These are phyloP conservation scores for Curvularia verruculosa DNA, from an alignment of 2,329 filamentous ascomycete species.

Conservation along the genomic window DNA sequence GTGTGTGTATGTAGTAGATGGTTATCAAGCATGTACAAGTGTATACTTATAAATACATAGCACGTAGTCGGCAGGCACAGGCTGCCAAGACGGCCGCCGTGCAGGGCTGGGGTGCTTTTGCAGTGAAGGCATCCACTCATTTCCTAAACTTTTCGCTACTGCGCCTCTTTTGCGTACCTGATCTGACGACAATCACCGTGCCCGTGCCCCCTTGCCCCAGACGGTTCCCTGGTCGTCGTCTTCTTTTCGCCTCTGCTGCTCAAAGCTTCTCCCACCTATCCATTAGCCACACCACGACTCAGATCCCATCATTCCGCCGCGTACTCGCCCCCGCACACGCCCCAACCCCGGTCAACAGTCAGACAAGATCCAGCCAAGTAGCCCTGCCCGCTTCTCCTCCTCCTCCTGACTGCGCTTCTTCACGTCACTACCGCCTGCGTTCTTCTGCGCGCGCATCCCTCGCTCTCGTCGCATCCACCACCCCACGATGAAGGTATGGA, in stretches of 20 bases:
- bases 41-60: too few relatives aligned
- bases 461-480: slow-evolving; percentile 12
- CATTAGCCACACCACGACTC: neutral
- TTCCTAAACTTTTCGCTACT: slow-evolving; percentile 12
- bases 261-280: too few relatives aligned
- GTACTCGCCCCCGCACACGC: slow-evolving; percentile 17
- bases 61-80: neutral
- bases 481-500: slow-evolving; percentile 27
- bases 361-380: slow-evolving; percentile 1
- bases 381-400: too few relatives aligned
- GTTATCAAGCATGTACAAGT: too few relatives aligned
- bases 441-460: slow-evolving; percentile 11
- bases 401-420: slow-evolving; percentile 15
- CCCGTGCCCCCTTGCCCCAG: neutral
- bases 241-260: neutral
- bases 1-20: too few relatives aligned
- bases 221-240: neutral
- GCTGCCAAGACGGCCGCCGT: slow-evolving; percentile 7
- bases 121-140: slow-evolving; percentile 14
- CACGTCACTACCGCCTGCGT: slow-evolving; percentile 19
- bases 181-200: slow-evolving; percentile 10
- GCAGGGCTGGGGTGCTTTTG: slow-evolving; percentile 16
- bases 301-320: slow-evolving; percentile 7
- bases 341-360: slow-evolving; percentile 14
- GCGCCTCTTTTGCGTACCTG: slow-evolving; percentile 9